These are phyloP conservation scores for Sarocladium strictum DNA, from an alignment of 2,329 filamentous ascomycete species.

Conservation along the genomic window DNA sequence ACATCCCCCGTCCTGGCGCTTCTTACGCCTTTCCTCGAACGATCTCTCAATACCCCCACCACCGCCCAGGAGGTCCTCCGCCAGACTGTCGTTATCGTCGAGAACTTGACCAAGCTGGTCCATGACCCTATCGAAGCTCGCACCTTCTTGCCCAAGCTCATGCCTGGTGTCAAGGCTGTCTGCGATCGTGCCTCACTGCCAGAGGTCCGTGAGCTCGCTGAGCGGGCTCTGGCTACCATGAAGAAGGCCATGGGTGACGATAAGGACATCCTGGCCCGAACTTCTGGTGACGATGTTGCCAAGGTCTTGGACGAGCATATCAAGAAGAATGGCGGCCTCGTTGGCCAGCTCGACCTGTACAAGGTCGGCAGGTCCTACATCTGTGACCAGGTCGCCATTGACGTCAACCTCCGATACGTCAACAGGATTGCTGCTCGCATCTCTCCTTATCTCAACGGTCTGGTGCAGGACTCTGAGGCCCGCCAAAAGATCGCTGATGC, in stretches of 20 bases:
- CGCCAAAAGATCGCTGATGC: constrained; percentile 60
- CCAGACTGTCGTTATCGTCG: constrained; percentile 92
- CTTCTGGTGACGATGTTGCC: constrained; percentile 65
- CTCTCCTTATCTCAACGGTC: constrained; percentile 66
- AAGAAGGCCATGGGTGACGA: constrained; percentile 77
- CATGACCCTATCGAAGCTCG: constrained; percentile 92
- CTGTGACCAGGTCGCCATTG: constrained; percentile 77
- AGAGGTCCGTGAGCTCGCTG: constrained; percentile 86
- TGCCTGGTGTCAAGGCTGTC: constrained; percentile 87
- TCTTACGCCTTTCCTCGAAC: constrained; percentile 88
- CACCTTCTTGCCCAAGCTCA: constrained; percentile 89
- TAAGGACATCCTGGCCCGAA: constrained; percentile 59
- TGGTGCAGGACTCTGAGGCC: constrained; percentile 58
- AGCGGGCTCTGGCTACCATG: constrained; percentile 77
- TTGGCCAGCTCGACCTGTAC: constrained; percentile 56
- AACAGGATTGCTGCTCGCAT: constrained; percentile 64
- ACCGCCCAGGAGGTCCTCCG: constrained; percentile 92
- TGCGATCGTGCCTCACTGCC: constrained; percentile 84
- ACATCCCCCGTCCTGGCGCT: constrained; percentile 93
- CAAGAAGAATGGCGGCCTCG: constrained; percentile 58
- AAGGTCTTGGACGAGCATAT: constrained; percentile 71
- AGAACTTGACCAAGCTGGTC: constrained; percentile 97
- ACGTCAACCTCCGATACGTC: constrained; percentile 77
- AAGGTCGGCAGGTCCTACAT: constrained; percentile 67
- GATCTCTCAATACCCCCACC: constrained; percentile 83